Evolutionary conservation across 352 stramenopile genomes (phyloP).

Genomic region (Globisporangium iwayamae): DNA sequence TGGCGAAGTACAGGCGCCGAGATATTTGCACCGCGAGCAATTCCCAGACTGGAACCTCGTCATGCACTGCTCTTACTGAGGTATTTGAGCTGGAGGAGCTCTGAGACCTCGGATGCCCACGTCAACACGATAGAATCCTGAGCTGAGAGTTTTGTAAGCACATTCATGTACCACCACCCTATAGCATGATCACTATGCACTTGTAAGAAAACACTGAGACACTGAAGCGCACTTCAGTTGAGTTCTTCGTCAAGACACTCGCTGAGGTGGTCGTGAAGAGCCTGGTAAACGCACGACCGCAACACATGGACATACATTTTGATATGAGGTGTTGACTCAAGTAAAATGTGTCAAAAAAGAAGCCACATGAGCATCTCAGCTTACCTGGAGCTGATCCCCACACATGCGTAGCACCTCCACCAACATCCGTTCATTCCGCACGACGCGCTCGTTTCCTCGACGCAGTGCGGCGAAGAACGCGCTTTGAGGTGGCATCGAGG

Average conservation of each 20-base stretch:
- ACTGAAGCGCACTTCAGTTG: not conserved
- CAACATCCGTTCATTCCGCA: slow-evolving; percentile 7
- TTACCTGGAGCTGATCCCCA: slow-evolving; percentile 9
- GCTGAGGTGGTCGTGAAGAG: not conserved
- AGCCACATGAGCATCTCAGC: not conserved
- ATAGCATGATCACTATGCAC: not conserved
- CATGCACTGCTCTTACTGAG: not conserved
- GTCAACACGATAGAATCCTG: not conserved
- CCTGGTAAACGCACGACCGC: not conserved
- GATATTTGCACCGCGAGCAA: not conserved
- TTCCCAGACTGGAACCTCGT: not conserved
- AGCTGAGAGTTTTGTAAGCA: not conserved
- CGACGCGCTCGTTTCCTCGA: slow-evolving; percentile 13
- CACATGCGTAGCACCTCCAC: slow-evolving; percentile 4
- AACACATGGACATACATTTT: not conserved
- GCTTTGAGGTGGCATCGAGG: not conserved
- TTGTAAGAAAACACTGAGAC: not conserved
- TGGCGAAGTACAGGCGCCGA: slow-evolving; percentile 2
- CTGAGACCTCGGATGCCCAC: not conserved
- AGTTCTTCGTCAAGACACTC: not conserved
- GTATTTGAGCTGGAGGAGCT: not conserved
- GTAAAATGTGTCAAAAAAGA: too few relatives aligned
- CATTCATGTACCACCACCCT: not conserved
- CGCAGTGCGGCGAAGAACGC: slow-evolving; percentile 11
- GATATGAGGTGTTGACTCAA: too few relatives aligned